phyloP scores from a whole-genome alignment of 176 grass and related monocot species.

The Hyparrhenia diplandra region DNA sequence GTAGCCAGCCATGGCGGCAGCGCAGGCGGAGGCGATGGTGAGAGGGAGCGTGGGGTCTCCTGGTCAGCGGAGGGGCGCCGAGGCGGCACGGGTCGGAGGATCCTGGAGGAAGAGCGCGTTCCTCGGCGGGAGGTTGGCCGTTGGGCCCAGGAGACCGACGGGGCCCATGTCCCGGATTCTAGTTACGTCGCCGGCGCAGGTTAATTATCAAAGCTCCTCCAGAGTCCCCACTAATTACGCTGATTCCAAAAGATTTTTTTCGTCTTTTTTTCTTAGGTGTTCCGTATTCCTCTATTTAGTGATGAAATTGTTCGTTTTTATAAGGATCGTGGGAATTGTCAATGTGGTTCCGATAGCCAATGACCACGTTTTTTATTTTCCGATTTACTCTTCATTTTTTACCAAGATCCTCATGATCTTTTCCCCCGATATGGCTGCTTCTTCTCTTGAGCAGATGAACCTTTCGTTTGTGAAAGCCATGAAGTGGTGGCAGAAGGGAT shows the following conservation, averaged over 20 bases:
- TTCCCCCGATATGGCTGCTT: no score
- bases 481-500: slow-evolving; percentile 82
- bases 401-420: not conserved
- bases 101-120: slow-evolving; percentile 38
- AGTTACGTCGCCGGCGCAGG: slow-evolving; percentile 44
- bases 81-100: slow-evolving; percentile 27
- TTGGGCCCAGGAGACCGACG: slow-evolving; percentile 32
- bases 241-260: not conserved
- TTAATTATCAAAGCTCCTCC: no score
- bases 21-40: slow-evolving; percentile 38
- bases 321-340: not conserved
- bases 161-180: slow-evolving; percentile 28
- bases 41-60: slow-evolving; percentile 23
- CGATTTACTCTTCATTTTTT: not conserved
- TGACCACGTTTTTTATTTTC: not conserved
- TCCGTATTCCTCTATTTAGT: no score
- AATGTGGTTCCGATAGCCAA: not conserved
- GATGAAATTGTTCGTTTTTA: not conserved
- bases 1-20: slow-evolving; percentile 38
- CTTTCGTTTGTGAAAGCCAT: slow-evolving; percentile 50
- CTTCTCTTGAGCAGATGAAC: slow-evolving; percentile 37
- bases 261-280: not conserved
- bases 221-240: not conserved
- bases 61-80: slow-evolving; percentile 31
- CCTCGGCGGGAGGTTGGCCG: slow-evolving; percentile 44